Evolutionary conservation across 2,329 filamentous ascomycete genomes (phyloP), one percentile per base, ranked within the genome.

Genomic region (Exserohilum turcica): DNA sequence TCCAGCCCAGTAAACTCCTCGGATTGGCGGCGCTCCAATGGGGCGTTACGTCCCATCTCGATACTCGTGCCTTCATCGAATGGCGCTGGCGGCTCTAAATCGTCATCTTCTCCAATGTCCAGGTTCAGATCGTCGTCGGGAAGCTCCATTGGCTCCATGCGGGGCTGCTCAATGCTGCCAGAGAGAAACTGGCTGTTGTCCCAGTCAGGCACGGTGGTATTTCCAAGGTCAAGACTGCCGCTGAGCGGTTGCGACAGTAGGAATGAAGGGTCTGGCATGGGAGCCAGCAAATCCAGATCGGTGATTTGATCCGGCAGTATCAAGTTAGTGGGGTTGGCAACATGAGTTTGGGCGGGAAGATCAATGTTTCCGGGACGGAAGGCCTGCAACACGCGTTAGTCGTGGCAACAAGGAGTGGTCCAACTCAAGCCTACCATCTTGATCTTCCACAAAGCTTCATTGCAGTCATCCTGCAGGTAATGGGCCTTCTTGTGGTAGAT

Each of bases 401-500:
- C 6, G 45, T 43, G 38, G 21, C 37, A 37, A 16, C 37, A 19
- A 36, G 47, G 54, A 9, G 39, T 29, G 27, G 19, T 32, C 16
- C 24, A 32, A 19, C 13, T 21, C 29, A 29, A 19, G 43, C 62
- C 35, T 78, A 97, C 93, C 92, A 97, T 95, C 74, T 97, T 97
- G 68, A 99, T 97, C 79, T 97, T 97, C 82, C 96, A 88, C 62
- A 99, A 81, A 33, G 93, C 93, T 77, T 99, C 94, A 69, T 96
- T 97, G 78, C 94, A 99, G 73, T 99, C 94, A 70, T 99, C 94
- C 42, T 97, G 81, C 44, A 99, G 80, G 76, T 99, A 99, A 68
- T 92, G 89, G 70, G 94, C 93, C 79, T 99, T 99, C 71, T 94
- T 85, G 76, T 92, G 95, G 77, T 99, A 99, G 71, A 99, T 99